Percentiles rank a stretch among this genome's conserved stretches.
Evolutionary conservation across 495 filamentous ascomycete genomes (phyloP).

Genomic region (Penicillium desertorum): DNA sequence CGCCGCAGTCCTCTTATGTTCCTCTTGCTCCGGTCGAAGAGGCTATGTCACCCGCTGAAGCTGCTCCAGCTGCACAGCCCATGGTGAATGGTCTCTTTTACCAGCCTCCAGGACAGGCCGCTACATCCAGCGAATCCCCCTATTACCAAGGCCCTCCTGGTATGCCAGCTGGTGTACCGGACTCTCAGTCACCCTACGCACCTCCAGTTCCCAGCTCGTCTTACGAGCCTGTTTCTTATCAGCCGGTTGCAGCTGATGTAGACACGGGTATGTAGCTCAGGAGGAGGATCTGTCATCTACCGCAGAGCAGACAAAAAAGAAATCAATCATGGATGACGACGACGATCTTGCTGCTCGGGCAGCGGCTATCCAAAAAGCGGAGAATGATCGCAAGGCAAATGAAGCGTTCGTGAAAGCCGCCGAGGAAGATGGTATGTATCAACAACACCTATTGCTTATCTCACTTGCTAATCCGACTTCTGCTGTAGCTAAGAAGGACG

Average conservation of each 20-base stretch:
- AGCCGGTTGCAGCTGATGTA: slow-evolving; percentile 38
- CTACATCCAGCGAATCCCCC: slow-evolving; percentile 17
- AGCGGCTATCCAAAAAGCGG: slow-evolving; percentile 53
- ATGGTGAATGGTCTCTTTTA: slow-evolving; percentile 32
- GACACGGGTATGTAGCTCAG: slow-evolving; percentile 32
- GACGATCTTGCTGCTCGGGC: slow-evolving; percentile 53
- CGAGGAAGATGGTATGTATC: slow-evolving; percentile 72
- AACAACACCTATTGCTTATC: not conserved
- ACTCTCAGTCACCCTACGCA: slow-evolving; percentile 13
- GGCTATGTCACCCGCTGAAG: slow-evolving; percentile 31
- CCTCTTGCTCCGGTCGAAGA: slow-evolving; percentile 50
- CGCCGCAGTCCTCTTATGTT: slow-evolving; percentile 50
- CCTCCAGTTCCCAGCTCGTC: slow-evolving; percentile 1
- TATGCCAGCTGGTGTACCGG: slow-evolving; percentile 26
- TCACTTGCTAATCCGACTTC: slow-evolving; percentile 24
- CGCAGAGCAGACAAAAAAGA: slow-evolving; percentile 66
- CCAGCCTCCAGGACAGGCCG: slow-evolving; percentile 23
- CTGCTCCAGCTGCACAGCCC: slow-evolving; percentile 20
- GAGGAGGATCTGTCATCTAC: slow-evolving; percentile 37
- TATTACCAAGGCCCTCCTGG: slow-evolving; percentile 30
- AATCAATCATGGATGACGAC: slow-evolving; percentile 72
- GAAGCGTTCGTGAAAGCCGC: slow-evolving; percentile 81
- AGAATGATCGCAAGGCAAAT: slow-evolving; percentile 57
- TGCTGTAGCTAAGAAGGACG: slow-evolving; percentile 41
- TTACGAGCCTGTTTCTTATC: slow-evolving; percentile 23